These are phyloP conservation scores for Baorangia bicolor DNA, from an alignment of 768 basidiomycete species.

Conservation along the genomic window DNA sequence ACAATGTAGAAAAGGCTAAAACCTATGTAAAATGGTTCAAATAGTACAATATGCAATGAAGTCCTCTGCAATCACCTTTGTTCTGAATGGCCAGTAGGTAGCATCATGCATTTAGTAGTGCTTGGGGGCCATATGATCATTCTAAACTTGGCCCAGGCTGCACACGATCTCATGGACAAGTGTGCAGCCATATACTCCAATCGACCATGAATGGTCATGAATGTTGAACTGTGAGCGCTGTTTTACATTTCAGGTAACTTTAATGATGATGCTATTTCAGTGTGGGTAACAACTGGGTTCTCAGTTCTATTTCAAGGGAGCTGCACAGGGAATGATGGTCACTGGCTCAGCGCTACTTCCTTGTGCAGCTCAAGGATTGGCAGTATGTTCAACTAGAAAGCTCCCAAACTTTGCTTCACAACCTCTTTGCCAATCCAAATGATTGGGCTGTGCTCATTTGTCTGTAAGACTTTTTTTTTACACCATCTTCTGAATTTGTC, in stretches of 20 bases:
- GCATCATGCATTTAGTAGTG: background rate
- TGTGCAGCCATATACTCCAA: constrained; percentile 1
- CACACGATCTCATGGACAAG: constrained; percentile 6
- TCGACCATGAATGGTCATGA: constrained; percentile 1
- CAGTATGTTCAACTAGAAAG: constrained; percentile 9
- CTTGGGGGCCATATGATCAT: background rate
- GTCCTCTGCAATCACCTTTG: background rate
- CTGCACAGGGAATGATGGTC: constrained; percentile 8
- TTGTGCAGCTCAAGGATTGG: constrained; percentile 15
- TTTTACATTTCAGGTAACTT: background rate
- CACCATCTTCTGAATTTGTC: no score
- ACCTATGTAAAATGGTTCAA: background rate
- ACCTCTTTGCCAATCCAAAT: background rate
- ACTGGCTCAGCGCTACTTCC: constrained; percentile 11
- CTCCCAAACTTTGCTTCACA: background rate
- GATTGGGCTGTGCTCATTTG: constrained; percentile 2
- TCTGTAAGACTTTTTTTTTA: background rate
- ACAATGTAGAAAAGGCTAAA: background rate
- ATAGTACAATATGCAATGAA: background rate
- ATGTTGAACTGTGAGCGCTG: constrained; percentile 1
- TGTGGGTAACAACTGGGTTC: background rate
- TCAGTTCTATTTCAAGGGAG: constrained; percentile 3
- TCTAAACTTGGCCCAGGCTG: background rate
- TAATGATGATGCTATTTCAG: background rate
- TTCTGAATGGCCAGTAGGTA: background rate